These are phyloP conservation scores for Prunella vulgaris DNA, from an alignment of 257 asterid species.

Conservation along the genomic window DNA sequence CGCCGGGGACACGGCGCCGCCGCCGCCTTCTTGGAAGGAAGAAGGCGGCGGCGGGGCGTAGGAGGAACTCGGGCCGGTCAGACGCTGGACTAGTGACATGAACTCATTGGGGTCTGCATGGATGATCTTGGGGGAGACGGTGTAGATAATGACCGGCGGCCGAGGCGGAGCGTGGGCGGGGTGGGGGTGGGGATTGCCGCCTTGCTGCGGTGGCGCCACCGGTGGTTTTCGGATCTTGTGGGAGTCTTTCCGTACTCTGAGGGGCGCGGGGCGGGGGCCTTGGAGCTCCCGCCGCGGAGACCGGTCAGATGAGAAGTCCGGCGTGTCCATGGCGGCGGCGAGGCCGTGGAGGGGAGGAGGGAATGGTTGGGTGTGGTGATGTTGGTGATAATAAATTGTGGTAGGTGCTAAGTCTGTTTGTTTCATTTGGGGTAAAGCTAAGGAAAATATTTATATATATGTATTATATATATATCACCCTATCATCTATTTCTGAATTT, in stretches of 20 bases:
- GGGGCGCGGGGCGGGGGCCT: slow-evolving; percentile 89
- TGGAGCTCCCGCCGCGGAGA: slow-evolving; percentile 74
- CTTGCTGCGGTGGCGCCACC: slow-evolving; percentile 37
- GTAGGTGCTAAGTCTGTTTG: slow-evolving; percentile 10
- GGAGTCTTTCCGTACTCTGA: slow-evolving; percentile 67
- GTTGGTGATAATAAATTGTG: slow-evolving; percentile 20
- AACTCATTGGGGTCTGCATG: slow-evolving; percentile 98
- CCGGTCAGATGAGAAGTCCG: slow-evolving; percentile 36
- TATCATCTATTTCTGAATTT: too few species aligned
- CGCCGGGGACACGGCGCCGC: slow-evolving; percentile 75
- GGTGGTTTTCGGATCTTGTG: slow-evolving; percentile 90
- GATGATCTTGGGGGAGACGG: slow-evolving; percentile 86
- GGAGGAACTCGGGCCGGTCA: slow-evolving; percentile 60
- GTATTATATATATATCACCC: too few species aligned
- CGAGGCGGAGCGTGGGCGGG: slow-evolving; percentile 48
- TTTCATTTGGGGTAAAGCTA: neutral
- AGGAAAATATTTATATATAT: slow-evolving; percentile 15
- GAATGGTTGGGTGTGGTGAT: neutral
- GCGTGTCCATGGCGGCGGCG: slow-evolving; percentile 41
- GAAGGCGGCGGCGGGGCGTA: slow-evolving; percentile 24
- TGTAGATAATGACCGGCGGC: slow-evolving; percentile 86
- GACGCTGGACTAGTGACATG: slow-evolving; percentile 87
- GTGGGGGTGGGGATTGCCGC: slow-evolving; percentile 18
- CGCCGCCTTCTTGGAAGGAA: slow-evolving; percentile 27
- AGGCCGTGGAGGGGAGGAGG: slow-evolving; percentile 7